Conservation (phyloP, 1,139 yeast species). For the Magnusiomyces clavatus region DNA sequence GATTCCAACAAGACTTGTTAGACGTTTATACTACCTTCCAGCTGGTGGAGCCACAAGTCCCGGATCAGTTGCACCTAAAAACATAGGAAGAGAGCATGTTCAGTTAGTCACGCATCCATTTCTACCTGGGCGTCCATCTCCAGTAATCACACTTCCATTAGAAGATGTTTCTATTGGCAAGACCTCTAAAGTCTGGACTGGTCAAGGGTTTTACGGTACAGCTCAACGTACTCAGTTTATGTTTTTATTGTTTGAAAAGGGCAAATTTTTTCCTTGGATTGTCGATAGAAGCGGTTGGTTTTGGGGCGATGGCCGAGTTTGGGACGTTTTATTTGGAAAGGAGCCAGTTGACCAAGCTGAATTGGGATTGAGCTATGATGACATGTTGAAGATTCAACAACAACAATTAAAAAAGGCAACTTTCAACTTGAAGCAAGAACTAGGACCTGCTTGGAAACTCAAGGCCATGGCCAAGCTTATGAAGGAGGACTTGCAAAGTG, state of each 20-base stretch:
- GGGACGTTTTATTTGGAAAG: conserved; percentile 71
- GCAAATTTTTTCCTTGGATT: conserved; percentile 56
- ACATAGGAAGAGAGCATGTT: conserved; percentile 37
- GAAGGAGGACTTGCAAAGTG: conserved; percentile 29
- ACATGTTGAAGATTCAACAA: conserved; percentile 28
- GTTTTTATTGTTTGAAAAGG: conserved; percentile 59
- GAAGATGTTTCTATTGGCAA: conserved; percentile 48
- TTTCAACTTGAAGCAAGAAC: conserved; percentile 31
- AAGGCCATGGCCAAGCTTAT: conserved; percentile 30
- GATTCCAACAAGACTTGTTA: conserved; percentile 61
- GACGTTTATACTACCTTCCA: conserved; percentile 75
- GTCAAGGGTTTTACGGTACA: conserved; percentile 81
- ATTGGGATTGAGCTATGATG: conserved; percentile 65
- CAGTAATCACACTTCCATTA: conserved; percentile 62
- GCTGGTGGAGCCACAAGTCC: conserved; percentile 17
- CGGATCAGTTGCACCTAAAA: too few species aligned
- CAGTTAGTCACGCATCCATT: conserved; percentile 67
- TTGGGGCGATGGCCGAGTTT: conserved; percentile 88
- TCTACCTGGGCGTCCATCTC: conserved; percentile 70
- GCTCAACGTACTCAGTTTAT: conserved; percentile 67
- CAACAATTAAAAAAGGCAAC: conserved; percentile 27
- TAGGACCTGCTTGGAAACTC: conserved; percentile 34
- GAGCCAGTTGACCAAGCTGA: conserved; percentile 71
- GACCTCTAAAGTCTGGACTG: conserved; percentile 69
- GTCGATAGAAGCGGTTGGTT: conserved; percentile 81